Percentiles rank a stretch among this genome's conserved stretches.
Evolutionary conservation across 352 stramenopile species (phyloP).

Genomic region (Phytophthora europaea): DNA sequence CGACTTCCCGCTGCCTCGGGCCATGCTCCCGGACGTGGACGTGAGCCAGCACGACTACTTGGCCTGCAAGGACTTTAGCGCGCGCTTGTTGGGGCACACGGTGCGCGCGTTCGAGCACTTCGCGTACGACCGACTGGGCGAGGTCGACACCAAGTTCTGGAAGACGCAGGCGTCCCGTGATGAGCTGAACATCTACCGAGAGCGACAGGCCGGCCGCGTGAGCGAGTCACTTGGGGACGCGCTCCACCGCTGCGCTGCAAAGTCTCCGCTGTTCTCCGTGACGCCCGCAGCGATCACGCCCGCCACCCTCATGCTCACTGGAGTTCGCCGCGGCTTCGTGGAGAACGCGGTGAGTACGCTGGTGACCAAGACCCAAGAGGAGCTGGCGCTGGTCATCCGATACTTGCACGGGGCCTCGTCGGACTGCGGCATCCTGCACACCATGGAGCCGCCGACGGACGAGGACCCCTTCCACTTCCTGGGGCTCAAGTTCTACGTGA

Average conservation of each 20-base stretch:
- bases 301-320: conserved; percentile 47
- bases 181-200: conserved; percentile 46
- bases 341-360: conserved; percentile 47
- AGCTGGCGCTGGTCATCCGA: conserved; percentile 58
- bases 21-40: conserved; percentile 43
- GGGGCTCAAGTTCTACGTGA: conserved; percentile 63
- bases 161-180: conserved; percentile 46
- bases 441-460: conserved; percentile 44
- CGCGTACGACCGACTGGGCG: conserved; percentile 31
- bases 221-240: conserved; percentile 30
- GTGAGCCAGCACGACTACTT: conserved; percentile 40
- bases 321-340: conserved; percentile 44
- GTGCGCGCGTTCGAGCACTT: conserved; percentile 52
- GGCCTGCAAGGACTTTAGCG: conserved; percentile 47
- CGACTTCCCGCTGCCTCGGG: conserved; percentile 54
- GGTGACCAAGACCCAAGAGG: conserved; percentile 51
- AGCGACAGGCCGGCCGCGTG: conserved; percentile 32
- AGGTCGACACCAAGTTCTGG: conserved; percentile 48
- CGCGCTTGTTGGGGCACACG: conserved; percentile 49
- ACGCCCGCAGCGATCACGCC: conserved; percentile 42
- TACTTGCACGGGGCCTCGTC: conserved; percentile 54
- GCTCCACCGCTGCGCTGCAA: conserved; percentile 30
- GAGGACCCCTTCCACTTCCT: conserved; percentile 58
- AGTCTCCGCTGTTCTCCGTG: conserved; percentile 45
- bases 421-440: conserved; percentile 48